Base-by-base conservation (phyloP, 2,329 filamentous ascomycete species). In the Cladophialophora carrionii region DNA sequence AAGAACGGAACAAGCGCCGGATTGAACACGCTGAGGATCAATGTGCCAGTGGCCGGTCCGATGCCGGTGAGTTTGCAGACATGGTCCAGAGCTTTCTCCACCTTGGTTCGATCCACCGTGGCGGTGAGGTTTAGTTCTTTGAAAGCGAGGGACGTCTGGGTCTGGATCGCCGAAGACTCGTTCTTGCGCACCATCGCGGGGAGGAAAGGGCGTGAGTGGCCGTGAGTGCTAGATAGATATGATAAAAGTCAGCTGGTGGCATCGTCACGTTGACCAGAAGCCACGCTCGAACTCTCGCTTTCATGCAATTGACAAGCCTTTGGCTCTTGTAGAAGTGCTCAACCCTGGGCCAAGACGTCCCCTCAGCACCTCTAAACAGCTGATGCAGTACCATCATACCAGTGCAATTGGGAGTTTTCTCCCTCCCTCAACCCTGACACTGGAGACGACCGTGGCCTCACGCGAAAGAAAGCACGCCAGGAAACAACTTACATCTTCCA, bases 401-500 rank as follows among this genome's bases (percentile, higher is more conserved):
- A 51, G 26, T 26, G 22, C 20, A 14, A 8, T 26, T 22, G 17
- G 8, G 6, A 26, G 20, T 24, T 26, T 49, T 26, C 14, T 54
- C 2, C 8, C 17, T 34, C 26, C n/a, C 4, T 3, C 6, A n/a
- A 51, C n/a, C 48, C 4, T 4, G 48, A 26, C 26, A 24, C 5
- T 12, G 12, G 14, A 9, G n/a, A 24, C 12, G 1, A 17, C 43
- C n/a, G 1, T 9, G 4, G n/a, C 3, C 24, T 20, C 54, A 37
- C 32, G 22, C 55, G 17, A 57, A 14, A 57, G 12, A 34, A 26
- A 7, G 17, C 24, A 58, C 20, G 55, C 10, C 3, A 24, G 20
- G 3, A 26, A 54, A 29, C 24, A 51, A 74, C 76, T 71, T 70
- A 81, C 79, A 78, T 71, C 68, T 81, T 81, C 79, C 79, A 81